Percentiles rank a stretch among this genome's conserved stretches.
Evolutionary conservation across 1,139 yeast species (phyloP).

Genomic region (Suhomyces wounanorum): DNA sequence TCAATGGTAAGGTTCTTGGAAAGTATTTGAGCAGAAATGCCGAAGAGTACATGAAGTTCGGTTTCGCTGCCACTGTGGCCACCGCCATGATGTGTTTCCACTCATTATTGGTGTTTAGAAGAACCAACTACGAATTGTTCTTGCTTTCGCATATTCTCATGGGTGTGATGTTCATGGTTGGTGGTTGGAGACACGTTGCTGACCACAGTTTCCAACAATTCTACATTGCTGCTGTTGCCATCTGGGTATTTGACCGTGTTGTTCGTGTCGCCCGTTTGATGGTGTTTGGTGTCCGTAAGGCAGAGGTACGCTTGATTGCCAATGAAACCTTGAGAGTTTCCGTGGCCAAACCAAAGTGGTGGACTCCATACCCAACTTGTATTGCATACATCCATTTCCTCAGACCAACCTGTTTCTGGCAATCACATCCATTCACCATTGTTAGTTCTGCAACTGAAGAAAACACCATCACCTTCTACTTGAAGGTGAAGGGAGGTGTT

Average conservation of each 20-base stretch:
- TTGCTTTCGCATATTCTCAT: conserved; percentile 57
- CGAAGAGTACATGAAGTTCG: conserved; percentile 51
- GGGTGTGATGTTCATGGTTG: conserved; percentile 56
- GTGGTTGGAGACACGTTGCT: conserved; percentile 60
- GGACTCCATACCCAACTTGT: conserved; percentile 45
- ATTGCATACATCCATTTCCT: conserved; percentile 44
- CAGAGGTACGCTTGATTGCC: conserved; percentile 49
- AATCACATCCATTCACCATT: conserved; percentile 59
- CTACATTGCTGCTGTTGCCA: conserved; percentile 54
- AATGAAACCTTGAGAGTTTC: conserved; percentile 47
- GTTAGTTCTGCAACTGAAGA: conserved; percentile 36
- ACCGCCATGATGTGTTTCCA: conserved; percentile 44
- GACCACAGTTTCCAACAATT: conserved; percentile 47
- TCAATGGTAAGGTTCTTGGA: conserved; percentile 35
- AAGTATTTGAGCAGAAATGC: conserved; percentile 40
- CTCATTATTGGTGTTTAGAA: conserved; percentile 57
- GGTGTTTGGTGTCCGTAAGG: conserved; percentile 51
- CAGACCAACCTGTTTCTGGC: conserved; percentile 51
- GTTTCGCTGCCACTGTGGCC: conserved; percentile 49
- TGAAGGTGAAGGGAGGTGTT: conserved; percentile 45
- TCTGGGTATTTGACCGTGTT: conserved; percentile 66
- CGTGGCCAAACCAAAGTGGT: conserved; percentile 36
- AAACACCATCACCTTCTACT: conserved; percentile 33
- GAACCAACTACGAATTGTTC: conserved; percentile 63
- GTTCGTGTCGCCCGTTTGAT: conserved; percentile 52